Evolutionary conservation across 306 rosid genomes (phyloP).

Genomic region (Morella rubra): DNA sequence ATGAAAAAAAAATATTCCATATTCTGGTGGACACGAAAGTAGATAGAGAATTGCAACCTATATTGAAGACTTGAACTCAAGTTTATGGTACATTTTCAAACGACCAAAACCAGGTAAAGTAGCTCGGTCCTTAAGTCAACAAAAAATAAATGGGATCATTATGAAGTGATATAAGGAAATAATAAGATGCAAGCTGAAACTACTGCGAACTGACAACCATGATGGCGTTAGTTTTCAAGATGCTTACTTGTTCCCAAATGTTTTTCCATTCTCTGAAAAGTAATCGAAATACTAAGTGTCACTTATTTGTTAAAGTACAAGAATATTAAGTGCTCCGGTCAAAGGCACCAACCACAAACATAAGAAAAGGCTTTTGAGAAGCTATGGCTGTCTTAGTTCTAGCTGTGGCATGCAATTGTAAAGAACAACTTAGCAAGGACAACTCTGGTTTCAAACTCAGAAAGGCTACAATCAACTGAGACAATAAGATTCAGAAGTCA

Average conservation of each 20-base stretch:
- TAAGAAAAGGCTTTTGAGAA: no score
- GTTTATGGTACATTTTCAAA: not conserved
- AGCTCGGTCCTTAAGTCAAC: slow-evolving; percentile 1
- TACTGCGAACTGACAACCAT: not conserved
- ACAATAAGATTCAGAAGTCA: no score
- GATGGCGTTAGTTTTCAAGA: not conserved
- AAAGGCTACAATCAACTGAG: not conserved
- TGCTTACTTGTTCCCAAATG: not conserved
- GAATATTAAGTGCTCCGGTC: not conserved
- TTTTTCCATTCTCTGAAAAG: not conserved
- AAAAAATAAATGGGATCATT: not conserved
- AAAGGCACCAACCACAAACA: not conserved
- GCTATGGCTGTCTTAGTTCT: not conserved
- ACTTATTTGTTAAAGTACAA: not conserved
- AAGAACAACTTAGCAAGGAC: not conserved
- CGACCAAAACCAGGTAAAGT: not conserved
- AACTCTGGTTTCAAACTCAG: not conserved
- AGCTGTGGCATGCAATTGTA: not conserved
- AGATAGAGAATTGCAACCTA: not conserved
- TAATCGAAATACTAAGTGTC: not conserved
- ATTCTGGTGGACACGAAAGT: no score
- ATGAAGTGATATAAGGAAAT: not conserved
- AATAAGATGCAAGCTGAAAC: not conserved
- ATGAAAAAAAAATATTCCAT: no score
- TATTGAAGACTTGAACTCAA: not conserved